These are phyloP conservation scores for Juglanconis juglandina DNA, from an alignment of 2,329 filamentous ascomycete species.

Conservation along the genomic window DNA sequence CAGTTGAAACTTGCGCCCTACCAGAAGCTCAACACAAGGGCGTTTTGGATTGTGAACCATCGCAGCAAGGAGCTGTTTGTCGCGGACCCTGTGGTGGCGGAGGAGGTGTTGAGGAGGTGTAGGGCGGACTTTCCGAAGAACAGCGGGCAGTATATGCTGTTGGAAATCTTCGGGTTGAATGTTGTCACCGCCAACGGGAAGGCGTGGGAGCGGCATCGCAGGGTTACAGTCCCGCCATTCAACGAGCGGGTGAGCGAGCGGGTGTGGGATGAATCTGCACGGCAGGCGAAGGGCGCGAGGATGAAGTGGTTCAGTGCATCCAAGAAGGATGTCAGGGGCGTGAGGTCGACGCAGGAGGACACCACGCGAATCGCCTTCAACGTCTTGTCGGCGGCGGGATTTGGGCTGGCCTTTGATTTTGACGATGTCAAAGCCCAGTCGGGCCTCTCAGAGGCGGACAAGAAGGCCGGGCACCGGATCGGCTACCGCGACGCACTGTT, in stretches of 20 bases:
- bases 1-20: neutral
- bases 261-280: slow-evolving; percentile 3
- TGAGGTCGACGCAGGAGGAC: neutral
- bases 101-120: slow-evolving; percentile 1
- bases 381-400: neutral
- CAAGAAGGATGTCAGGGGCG: neutral
- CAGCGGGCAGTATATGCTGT: neutral
- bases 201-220: slow-evolving; percentile 1
- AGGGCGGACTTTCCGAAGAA: slow-evolving; percentile 1
- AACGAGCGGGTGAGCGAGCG: slow-evolving; percentile 4
- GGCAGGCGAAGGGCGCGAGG: neutral
- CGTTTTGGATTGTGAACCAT: slow-evolving; percentile 2
- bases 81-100: neutral
- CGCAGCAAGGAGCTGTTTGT: neutral
- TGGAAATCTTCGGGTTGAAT: slow-evolving; percentile 3
- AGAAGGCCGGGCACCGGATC: neutral
- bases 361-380: slow-evolving; percentile 4
- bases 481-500: neutral
- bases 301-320: neutral
- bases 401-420: neutral
- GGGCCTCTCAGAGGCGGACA: neutral
- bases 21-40: neutral
- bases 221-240: neutral
- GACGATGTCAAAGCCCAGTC: neutral
- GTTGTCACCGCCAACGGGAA: slow-evolving; percentile 3